Evolutionary conservation across 106 monocot genomes (phyloP).

Genomic region (Posidonia australis): DNA sequence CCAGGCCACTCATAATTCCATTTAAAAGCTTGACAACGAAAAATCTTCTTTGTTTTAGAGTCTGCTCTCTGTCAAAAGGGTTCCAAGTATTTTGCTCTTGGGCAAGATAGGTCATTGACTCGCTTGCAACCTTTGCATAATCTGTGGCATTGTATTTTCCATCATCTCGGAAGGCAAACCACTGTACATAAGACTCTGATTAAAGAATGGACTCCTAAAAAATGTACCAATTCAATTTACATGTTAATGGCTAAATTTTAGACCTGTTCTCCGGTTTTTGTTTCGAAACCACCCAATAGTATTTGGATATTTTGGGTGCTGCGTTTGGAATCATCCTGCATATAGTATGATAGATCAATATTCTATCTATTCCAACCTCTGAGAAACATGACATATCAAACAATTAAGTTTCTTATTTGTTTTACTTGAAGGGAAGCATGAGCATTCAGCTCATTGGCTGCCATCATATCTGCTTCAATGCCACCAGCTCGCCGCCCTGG

Average conservation of each 20-base stretch:
- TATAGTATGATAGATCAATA: no score
- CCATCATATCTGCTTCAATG: constrained; percentile 91
- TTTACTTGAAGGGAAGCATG: constrained; percentile 80
- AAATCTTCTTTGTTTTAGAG: constrained; percentile 41
- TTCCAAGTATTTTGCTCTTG: constrained; percentile 39
- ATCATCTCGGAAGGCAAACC: constrained; percentile 88
- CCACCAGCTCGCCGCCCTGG: constrained; percentile 81
- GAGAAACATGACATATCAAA: no score
- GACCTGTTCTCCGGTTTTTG: constrained; percentile 94
- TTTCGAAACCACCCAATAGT: constrained; percentile 90
- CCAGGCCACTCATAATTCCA: constrained; percentile 70
- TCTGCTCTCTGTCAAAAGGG: constrained; percentile 34
- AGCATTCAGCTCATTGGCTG: constrained; percentile 74
- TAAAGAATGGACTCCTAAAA: neutral
- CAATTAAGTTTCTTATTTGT: neutral
- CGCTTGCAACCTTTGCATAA: constrained; percentile 66
- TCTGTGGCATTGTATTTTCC: constrained; percentile 86
- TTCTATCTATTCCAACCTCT: no score
- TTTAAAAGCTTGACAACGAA: constrained; percentile 74
- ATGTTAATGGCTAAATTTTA: neutral
- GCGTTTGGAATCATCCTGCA: constrained; percentile 44
- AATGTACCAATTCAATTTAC: neutral
- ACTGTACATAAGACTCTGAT: constrained; percentile 37
- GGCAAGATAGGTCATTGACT: constrained; percentile 31
- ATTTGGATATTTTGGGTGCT: constrained; percentile 63